Conservation (phyloP, 495 filamentous ascomycete genomes). For the Neohortaea acidophila region DNA sequence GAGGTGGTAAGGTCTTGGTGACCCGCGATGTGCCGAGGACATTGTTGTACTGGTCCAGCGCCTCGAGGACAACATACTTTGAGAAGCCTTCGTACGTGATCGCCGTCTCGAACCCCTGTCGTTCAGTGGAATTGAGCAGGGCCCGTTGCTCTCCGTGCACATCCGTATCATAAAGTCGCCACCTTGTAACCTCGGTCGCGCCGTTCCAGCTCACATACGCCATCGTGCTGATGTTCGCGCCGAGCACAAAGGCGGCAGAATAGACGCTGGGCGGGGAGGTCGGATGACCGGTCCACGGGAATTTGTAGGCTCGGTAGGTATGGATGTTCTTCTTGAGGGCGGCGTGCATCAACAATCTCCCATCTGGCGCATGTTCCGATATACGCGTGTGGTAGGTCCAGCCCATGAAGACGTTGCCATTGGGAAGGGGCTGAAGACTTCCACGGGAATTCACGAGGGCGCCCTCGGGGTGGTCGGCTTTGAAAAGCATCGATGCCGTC, state of each 20-base stretch:
- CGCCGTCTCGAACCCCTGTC: slow-evolving; percentile 4
- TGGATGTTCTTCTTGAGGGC: slow-evolving; percentile 13
- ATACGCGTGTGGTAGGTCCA: slow-evolving; percentile 15
- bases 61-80: not conserved
- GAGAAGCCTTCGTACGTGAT: slow-evolving; percentile 4
- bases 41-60: not conserved
- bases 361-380: slow-evolving; percentile 16
- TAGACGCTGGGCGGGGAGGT: slow-evolving; percentile 1
- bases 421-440: slow-evolving; percentile 18
- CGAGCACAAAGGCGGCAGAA: slow-evolving; percentile 1
- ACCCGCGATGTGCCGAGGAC: not conserved
- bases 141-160: not conserved
- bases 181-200: slow-evolving; percentile 12
- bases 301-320: slow-evolving; percentile 18
- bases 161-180: slow-evolving; percentile 4
- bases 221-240: not conserved
- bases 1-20: not conserved
- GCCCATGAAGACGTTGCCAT: slow-evolving; percentile 20
- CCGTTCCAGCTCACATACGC: slow-evolving; percentile 14
- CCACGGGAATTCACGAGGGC: slow-evolving; percentile 5
- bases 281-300: slow-evolving; percentile 15
- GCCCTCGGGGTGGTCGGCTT: not conserved
- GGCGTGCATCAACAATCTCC: slow-evolving; percentile 17
- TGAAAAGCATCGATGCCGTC: not conserved
- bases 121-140: not conserved